Evolutionary conservation across 495 filamentous ascomycete species (phyloP), one percentile per base, ranked within the genome.

Genomic region (Aspergillus incahuasiensis): DNA sequence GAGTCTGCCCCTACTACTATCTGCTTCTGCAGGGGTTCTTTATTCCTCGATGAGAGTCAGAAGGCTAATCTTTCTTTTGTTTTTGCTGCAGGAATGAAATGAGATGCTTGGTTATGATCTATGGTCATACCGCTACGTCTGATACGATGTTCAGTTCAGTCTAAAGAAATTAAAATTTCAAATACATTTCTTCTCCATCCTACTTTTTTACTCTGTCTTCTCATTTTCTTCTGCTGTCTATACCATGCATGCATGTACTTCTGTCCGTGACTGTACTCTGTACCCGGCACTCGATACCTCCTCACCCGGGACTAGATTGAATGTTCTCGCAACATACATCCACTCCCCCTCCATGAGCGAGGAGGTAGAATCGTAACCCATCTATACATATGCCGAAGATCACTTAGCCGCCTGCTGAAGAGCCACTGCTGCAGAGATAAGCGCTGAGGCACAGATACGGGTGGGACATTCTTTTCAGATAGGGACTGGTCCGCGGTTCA

Each of bases 371-470:
- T 57, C 62, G 16, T 46, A 51, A 16, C 25, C 48, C 41, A 40
- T 19, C n/a, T 21, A 51, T 54, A 25, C 35, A 51, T 63, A 50
- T 56, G 73, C 74, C 72, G 71, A 66, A 76, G 47, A 76, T 75
- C 48, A 63, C 63, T 57, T 61, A 65, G 9, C 46, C 79, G 82
- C 87, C 87, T 86, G 77, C 83, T 87, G 90, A 92, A 89, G 90
- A 92, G 90, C 90, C 84, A 83, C 86, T 77, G 78, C 72, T 78
- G 79, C 79, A 76, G 69, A 85, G 89, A 74, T 70, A 78, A 82
- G 79, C 80, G 77, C 85, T 76, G 79, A 82, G 84, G 90, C 87
- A 95, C 90, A 95, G 90, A 95, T 95, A 95, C 90, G 87, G 90
- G 89, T 80, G 84, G 80, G 76, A 95, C 87, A 95, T 80, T 50